Evolutionary conservation across 129 eudicot genomes (phyloP), one percentile per base, ranked within the genome.

Genomic region (Chrysanthemum makinoi): DNA sequence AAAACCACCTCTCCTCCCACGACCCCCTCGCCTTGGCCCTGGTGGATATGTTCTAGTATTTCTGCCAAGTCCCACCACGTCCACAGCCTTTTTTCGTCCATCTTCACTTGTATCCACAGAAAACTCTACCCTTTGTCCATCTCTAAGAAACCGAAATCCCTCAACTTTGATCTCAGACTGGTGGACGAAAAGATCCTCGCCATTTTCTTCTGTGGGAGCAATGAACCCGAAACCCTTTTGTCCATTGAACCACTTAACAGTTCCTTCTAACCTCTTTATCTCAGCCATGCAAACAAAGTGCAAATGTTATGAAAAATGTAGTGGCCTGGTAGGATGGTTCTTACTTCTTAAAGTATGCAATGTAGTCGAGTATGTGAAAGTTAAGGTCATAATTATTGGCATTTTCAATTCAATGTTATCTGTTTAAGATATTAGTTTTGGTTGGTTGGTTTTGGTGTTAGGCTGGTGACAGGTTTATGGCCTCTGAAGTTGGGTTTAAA

Each of bases 151-250:
- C 71, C 83, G 74, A 73, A 79, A 79, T 15, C 83, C 83, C 70
- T 79, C 79, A 3, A 39, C 75, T 35, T 74, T 74, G 64, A 79
- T 79, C 77, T 79, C 79, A 2, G 83, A 66, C 75, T 79, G 83
- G 75, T 79, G 83, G 68, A 72, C 79, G 6, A 73, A 79, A 7
- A 79, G 35, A 58, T 79, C 82, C 12, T 79, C 74, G 16, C 78
- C 75, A 46, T 51, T 20, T 9, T 55, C 75, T 39, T 67, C 83
- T 5, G 53, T 22, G 1, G 79, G 70, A 60, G 78, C 83, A 58
- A 79, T 79, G 70, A 79, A 79, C 60, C 83, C 83, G 19, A 67
- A 79, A 73, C 83, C 83, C 75, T 73, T 79, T 73, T 73, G 83
- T 39, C 83, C 83, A 53, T 76, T 79, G 75, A 79, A 79, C 83